Evolutionary conservation across 805 yeast species (phyloP), one percentile per base, ranked within the genome.

Genomic region (Tetrapisispora arboricola): DNA sequence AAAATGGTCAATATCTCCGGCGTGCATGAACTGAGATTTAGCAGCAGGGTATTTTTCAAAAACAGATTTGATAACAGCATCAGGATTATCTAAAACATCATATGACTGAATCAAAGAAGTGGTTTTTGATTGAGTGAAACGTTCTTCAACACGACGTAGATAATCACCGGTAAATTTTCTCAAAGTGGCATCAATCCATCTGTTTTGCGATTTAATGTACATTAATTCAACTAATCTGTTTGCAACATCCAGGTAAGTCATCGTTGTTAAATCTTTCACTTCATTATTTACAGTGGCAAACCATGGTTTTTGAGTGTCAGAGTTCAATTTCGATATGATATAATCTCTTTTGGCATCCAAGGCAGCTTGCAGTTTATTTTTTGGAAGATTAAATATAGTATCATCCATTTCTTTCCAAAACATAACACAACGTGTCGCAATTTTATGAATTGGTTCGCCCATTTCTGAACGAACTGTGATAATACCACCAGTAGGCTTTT

Each of bases 401-500:
- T 85, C 90, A 66, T 92, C 99, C 69, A 92, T 72, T 68, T 92
- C 97, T 63, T 86, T 84, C 98, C 99, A 92, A 63, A 92, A 78
- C 66, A 84, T 61, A 45, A 92, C 97, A 73, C 96, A 96, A 64
- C 98, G 81, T 44, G 99, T 92, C 24, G 98, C 97, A 52, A 92
- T 76, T 72, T 92, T 92, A 68, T 92, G 99, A 60, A 92, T 92
- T 58, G 98, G 98, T 71, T 92, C 98, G 61, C 99, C 98, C 98
- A 92, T 92, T 72, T 92, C 99, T 15, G 97, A 90, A 61, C 84
- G 75, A 47, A 92, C 98, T 42, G 98, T 90, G 53, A 92, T 71
- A 50, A 92, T 78, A 66, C 98, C 99, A 70, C 98, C 98, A 45
- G 96, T 80, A 57, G 96, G 90, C 60, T 81, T 81, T 70, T 84